phyloP scores from a whole-genome alignment of 306 rosid species.

The Vigna angularis region DNA sequence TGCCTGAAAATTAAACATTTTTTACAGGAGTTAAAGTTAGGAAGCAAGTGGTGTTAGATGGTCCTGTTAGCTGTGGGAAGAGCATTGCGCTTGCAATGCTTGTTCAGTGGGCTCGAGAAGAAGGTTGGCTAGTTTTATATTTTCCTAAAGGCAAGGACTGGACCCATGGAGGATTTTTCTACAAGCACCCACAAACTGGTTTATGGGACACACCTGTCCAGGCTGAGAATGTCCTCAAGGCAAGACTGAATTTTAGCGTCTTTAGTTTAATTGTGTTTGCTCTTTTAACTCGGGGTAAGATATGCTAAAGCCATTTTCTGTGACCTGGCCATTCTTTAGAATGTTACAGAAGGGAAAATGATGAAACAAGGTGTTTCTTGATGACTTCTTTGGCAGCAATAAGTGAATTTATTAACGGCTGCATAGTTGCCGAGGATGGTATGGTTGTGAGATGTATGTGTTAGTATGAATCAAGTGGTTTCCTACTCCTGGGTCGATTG shows the following conservation, averaged over 20 bases:
- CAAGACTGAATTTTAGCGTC: slow-evolving; percentile 44
- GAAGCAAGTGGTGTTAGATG: slow-evolving; percentile 90
- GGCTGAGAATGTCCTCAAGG: slow-evolving; percentile 84
- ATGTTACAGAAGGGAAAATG: slow-evolving; percentile 3
- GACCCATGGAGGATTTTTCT: slow-evolving; percentile 92
- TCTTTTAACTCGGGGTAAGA: not conserved
- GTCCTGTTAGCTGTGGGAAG: slow-evolving; percentile 91
- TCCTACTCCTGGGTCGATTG: not conserved
- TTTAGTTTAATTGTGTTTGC: not conserved
- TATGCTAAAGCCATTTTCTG: slow-evolving; percentile 12
- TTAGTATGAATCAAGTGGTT: slow-evolving; percentile 13
- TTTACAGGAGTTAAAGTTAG: slow-evolving; percentile 65
- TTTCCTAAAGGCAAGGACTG: slow-evolving; percentile 86
- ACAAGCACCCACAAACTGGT: slow-evolving; percentile 70
- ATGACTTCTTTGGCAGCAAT: slow-evolving; percentile 3
- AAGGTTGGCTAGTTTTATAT: slow-evolving; percentile 97
- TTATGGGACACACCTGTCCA: slow-evolving; percentile 97
- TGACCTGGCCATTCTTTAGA: slow-evolving; percentile 3
- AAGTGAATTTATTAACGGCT: not conserved
- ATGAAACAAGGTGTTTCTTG: slow-evolving; percentile 7
- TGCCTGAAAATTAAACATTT: not conserved
- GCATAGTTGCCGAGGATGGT: not conserved
- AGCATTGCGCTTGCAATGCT: slow-evolving; percentile 92
- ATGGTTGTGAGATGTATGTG: not conserved
- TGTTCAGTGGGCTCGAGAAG: slow-evolving; percentile 97